Evolutionary conservation across 2,329 filamentous ascomycete species (phyloP).

Genomic region (Fusarium verticillioides): DNA sequence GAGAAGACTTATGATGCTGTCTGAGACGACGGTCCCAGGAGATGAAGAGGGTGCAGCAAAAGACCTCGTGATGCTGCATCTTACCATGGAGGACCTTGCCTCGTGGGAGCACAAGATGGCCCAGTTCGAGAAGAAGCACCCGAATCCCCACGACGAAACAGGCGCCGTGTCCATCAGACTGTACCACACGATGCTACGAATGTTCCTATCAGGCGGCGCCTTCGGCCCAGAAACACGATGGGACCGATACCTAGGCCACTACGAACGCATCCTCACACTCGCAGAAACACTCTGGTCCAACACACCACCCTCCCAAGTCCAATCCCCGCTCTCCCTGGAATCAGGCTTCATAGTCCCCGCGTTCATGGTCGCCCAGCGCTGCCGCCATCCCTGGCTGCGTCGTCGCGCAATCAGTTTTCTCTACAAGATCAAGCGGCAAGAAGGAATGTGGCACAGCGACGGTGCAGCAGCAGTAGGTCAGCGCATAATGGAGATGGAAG

Average conservation of each 20-base stretch:
- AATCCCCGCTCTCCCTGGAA: slow-evolving; percentile 46
- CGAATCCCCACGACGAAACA: slow-evolving; percentile 12
- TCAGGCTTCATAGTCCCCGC: slow-evolving; percentile 48
- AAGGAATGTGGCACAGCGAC: slow-evolving; percentile 50
- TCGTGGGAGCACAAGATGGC: slow-evolving; percentile 42
- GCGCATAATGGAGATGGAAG: slow-evolving; percentile 39
- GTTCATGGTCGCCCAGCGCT: slow-evolving; percentile 44
- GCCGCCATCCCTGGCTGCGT: slow-evolving; percentile 47
- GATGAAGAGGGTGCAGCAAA: neutral
- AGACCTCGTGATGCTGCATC: neutral
- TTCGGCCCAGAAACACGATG: slow-evolving; percentile 45
- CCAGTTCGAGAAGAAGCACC: slow-evolving; percentile 30
- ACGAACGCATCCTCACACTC: slow-evolving; percentile 42
- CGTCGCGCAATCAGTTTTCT: slow-evolving; percentile 43
- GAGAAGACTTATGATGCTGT: slow-evolving; percentile 37
- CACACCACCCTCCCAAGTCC: slow-evolving; percentile 23
- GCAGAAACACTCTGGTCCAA: slow-evolving; percentile 30
- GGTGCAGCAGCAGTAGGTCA: slow-evolving; percentile 40
- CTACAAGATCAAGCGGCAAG: slow-evolving; percentile 43
- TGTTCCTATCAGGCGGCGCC: slow-evolving; percentile 27
- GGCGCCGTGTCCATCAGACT: slow-evolving; percentile 42
- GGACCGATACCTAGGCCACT: slow-evolving; percentile 45
- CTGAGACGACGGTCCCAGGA: neutral
- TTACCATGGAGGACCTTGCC: slow-evolving; percentile 20
- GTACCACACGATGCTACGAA: slow-evolving; percentile 45